These are phyloP conservation scores for Mycena leptocephala DNA, from an alignment of 768 basidiomycete species.

Conservation along the genomic window DNA sequence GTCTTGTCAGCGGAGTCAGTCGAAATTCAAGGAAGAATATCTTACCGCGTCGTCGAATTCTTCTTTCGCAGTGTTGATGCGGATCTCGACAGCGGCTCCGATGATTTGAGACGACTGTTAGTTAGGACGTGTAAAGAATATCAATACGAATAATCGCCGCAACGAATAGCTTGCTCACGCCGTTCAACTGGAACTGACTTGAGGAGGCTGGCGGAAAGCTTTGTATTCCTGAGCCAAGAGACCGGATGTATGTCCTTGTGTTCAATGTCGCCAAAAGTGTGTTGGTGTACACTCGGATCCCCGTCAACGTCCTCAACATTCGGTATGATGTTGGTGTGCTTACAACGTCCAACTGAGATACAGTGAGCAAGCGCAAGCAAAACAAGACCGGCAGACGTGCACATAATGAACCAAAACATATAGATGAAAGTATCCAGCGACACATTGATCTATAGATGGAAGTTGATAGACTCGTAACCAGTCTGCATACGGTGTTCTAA, in stretches of 20 bases:
- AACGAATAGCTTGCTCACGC: not conserved
- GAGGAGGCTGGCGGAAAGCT: not conserved
- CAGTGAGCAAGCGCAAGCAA: not conserved
- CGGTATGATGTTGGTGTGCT: not conserved
- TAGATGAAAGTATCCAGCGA: too few relatives aligned
- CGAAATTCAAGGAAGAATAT: too few relatives aligned
- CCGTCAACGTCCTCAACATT: not conserved
- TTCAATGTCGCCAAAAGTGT: not conserved
- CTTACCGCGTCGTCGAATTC: not conserved
- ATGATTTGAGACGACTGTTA: not conserved
- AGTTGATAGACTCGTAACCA: too few relatives aligned
- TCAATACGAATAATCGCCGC: not conserved
- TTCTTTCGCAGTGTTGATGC: not conserved
- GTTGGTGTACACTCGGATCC: not conserved
- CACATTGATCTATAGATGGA: too few relatives aligned
- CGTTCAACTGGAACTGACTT: not conserved
- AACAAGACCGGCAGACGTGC: not conserved
- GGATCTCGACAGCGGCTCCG: not conserved
- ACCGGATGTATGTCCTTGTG: not conserved
- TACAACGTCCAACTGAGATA: not conserved
- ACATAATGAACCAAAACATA: not conserved
- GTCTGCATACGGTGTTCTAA: too few relatives aligned
- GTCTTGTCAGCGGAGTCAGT: too few relatives aligned
- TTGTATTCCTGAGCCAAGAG: not conserved
- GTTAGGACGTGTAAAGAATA: not conserved